Evolutionary conservation across 768 basidiomycete genomes (phyloP).

Genomic region (Leccinellum rugosiceps): DNA sequence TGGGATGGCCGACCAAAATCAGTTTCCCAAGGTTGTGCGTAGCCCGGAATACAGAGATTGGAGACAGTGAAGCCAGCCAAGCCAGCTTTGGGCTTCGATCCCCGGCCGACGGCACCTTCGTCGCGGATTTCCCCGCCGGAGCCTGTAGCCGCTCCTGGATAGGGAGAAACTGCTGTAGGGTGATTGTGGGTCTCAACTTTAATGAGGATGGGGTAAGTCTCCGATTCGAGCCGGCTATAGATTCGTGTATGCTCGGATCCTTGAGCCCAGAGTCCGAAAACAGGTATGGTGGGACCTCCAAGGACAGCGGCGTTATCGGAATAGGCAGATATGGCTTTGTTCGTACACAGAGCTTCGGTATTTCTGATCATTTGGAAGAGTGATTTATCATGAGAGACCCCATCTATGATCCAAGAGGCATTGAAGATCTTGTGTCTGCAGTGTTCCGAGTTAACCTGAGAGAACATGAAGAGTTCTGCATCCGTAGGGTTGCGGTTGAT

Average conservation of each 20-base stretch:
- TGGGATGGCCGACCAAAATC: constrained; percentile 89
- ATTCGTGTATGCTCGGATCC: constrained; percentile 28
- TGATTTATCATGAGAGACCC: constrained; percentile 55
- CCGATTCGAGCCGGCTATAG: constrained; percentile 55
- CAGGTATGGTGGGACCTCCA: constrained; percentile 62
- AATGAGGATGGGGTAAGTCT: constrained; percentile 85
- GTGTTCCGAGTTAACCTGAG: constrained; percentile 99
- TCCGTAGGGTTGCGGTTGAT: constrained; percentile 88
- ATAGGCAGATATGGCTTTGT: constrained; percentile 92
- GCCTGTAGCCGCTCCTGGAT: constrained; percentile 97
- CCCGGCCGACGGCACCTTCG: constrained; percentile 93
- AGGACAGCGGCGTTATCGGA: constrained; percentile 98
- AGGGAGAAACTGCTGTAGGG: constrained; percentile 97
- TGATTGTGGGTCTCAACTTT: constrained; percentile 99
- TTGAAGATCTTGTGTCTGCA: constrained; percentile 99
- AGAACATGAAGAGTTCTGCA: constrained; percentile 99
- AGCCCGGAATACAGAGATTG: constrained; percentile 89
- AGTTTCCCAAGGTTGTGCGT: constrained; percentile 92
- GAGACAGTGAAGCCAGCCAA: constrained; percentile 91
- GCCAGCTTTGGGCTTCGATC: constrained; percentile 96
- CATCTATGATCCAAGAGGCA: constrained; percentile 92
- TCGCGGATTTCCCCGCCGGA: constrained; percentile 98
- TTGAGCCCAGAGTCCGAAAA: constrained; percentile 58
- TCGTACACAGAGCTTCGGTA: constrained; percentile 74
- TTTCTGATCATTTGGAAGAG: constrained; percentile 98